Percentiles rank a stretch among this genome's conserved stretches.
phyloP scores from a whole-genome alignment of 1,139 yeast genomes.

The Diutina rugosa region DNA sequence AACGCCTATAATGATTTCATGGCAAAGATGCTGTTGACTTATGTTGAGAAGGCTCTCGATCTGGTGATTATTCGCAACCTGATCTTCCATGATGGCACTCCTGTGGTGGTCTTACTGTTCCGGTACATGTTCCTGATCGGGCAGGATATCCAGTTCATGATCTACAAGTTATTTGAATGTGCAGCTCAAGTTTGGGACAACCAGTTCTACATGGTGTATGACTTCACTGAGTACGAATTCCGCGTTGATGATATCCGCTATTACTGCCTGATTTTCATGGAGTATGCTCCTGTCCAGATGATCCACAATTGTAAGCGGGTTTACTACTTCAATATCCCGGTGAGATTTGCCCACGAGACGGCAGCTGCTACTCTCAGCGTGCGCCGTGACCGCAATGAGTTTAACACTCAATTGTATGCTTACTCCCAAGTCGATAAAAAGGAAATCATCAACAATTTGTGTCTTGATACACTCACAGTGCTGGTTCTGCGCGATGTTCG shows the following conservation, averaged over 20 bases:
- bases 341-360: background rate
- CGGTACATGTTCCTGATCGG: slow-evolving; percentile 26
- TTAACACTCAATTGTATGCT: slow-evolving; percentile 5
- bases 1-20: slow-evolving; percentile 57
- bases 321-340: slow-evolving; percentile 51
- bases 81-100: slow-evolving; percentile 61
- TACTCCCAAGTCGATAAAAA: background rate
- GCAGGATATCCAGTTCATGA: slow-evolving; percentile 40
- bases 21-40: slow-evolving; percentile 51
- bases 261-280: slow-evolving; percentile 30
- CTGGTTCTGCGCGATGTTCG: slow-evolving; percentile 39
- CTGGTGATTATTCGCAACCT: slow-evolving; percentile 47
- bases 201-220: slow-evolving; percentile 50
- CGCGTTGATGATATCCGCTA: slow-evolving; percentile 35
- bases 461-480: slow-evolving; percentile 30
- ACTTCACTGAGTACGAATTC: slow-evolving; percentile 50
- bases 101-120: slow-evolving; percentile 47
- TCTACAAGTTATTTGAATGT: slow-evolving; percentile 54
- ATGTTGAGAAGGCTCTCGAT: slow-evolving; percentile 31
- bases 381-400: background rate
- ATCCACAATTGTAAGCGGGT: slow-evolving; percentile 40
- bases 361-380: background rate
- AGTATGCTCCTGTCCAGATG: slow-evolving; percentile 36
- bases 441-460: slow-evolving; percentile 25
- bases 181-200: slow-evolving; percentile 67